phyloP scores from a whole-genome alignment of 371 early-diverging fungal genomes.

The Actinomortierella ambigua region DNA sequence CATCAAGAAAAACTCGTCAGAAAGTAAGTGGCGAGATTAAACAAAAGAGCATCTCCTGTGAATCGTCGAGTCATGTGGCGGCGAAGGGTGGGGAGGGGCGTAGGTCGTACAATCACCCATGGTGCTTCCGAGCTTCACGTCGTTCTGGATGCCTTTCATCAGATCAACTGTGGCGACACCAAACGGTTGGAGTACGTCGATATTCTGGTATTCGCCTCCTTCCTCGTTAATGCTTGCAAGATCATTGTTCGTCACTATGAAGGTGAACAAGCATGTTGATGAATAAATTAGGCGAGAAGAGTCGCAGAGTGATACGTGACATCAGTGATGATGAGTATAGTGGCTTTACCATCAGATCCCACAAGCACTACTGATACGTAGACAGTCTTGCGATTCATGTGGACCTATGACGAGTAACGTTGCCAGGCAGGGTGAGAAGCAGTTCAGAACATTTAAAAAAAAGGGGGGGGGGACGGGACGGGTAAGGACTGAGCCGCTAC shows the following conservation, averaged over 20 bases:
- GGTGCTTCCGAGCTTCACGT: constrained; percentile 40
- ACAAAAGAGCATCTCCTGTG: not conserved
- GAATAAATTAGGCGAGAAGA: not conserved
- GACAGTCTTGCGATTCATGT: constrained; percentile 41
- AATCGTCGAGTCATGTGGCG: not conserved
- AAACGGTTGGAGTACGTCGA: constrained; percentile 30
- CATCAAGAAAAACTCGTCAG: not conserved
- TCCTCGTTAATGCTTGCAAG: constrained; percentile 29
- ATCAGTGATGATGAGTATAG: not conserved
- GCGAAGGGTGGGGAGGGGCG: too few species aligned
- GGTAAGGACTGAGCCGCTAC: constrained; percentile 9
- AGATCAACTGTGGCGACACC: constrained; percentile 46
- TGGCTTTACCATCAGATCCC: constrained; percentile 25
- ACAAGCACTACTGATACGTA: constrained; percentile 38
- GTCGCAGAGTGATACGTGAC: not conserved
- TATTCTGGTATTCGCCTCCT: constrained; percentile 39
- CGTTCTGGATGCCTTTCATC: constrained; percentile 44
- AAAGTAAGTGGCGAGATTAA: not conserved
- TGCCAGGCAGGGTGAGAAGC: constrained; percentile 25
- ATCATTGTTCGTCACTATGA: constrained; percentile 36
- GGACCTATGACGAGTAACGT: constrained; percentile 16
- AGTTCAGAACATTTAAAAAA: too few species aligned
- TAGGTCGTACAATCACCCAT: constrained; percentile 46
- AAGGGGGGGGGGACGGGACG: too few species aligned
- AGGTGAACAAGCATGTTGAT: not conserved